Evolutionary conservation across 805 yeast species (phyloP), one percentile per base, ranked within the genome.

Genomic region (Saccharomycopsis fermentans): DNA sequence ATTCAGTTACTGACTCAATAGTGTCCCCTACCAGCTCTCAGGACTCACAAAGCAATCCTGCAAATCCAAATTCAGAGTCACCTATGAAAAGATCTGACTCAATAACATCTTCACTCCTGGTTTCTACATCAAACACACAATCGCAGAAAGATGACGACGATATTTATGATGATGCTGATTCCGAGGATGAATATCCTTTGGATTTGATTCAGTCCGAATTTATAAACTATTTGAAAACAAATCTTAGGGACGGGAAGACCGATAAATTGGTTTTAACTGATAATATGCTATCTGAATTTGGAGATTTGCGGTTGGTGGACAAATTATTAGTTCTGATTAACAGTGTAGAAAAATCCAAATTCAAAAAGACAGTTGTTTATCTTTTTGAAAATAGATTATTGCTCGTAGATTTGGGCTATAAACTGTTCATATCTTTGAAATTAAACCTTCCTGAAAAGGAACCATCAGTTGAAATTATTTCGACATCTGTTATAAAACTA

Each of bases 301-400:
- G 63, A 8, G 58, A 59, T 8, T 39, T 61, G 14, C 26, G 63
- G n/a, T 47, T 61, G 26, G 63, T 61, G 6, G 63, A 61, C 26
- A 37, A 36, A 16, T 37, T 61, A 26, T 16, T 47, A 21, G 54
- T 61, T 14, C 52, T 56, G 9, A 26, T 57, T 16, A 59, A 57
- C 26, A 36, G 50, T 19, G 43, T 52, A 34, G 58, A 56, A n/a
- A 17, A 56, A 27, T 17, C 43, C 4, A 52, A 47, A 2, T 59
- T 57, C 24, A 16, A 32, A 9, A 55, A 52, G 26, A 59, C 27
- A 17, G 40, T 55, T 16, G 59, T 59, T 29, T 58, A 37, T 32
- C 52, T 61, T 9, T 61, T 61, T 50, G 52, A 57, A 32, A 21
- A 24, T 8, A 27, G 59, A 24, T 47, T 61, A 17, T 54, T 61